Conservation (phyloP, 2,329 filamentous ascomycete species). For the Sporothrix luriei region DNA sequence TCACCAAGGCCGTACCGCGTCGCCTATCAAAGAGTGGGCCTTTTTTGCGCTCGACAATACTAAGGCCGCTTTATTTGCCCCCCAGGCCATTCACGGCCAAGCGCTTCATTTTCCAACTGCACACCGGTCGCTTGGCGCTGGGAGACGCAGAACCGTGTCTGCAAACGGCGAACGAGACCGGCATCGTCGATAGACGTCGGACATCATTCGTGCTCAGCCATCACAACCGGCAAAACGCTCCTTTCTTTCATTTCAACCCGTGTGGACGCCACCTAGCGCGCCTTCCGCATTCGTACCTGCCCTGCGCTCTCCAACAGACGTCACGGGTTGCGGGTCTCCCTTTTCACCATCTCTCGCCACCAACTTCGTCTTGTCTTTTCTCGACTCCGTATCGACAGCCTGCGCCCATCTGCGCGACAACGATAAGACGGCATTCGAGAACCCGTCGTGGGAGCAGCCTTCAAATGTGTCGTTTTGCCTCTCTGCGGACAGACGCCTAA, state of each 20-base stretch:
- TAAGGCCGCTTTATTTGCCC: slow-evolving; percentile 6
- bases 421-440: neutral
- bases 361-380: neutral
- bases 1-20: neutral
- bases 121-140: slow-evolving; percentile 11
- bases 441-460: neutral
- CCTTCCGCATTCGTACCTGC: slow-evolving; percentile 5
- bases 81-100: slow-evolving; percentile 20
- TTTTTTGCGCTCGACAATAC: neutral
- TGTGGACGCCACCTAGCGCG: slow-evolving; percentile 1
- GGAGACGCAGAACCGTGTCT: neutral
- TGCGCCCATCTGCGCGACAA: neutral
- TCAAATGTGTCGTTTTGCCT: slow-evolving; percentile 30
- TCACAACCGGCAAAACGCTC: neutral
- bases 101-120: slow-evolving; percentile 14
- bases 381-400: neutral
- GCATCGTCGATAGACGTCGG: neutral
- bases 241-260: neutral
- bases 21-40: slow-evolving; percentile 15
- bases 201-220: neutral
- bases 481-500: slow-evolving; percentile 30
- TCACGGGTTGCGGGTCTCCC: neutral
- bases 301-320: neutral
- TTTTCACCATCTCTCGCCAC: slow-evolving; percentile 1
- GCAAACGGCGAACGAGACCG: neutral